phyloP scores from a whole-genome alignment of 1,284 basidiomycete species.

The Athelia sp. region DNA sequence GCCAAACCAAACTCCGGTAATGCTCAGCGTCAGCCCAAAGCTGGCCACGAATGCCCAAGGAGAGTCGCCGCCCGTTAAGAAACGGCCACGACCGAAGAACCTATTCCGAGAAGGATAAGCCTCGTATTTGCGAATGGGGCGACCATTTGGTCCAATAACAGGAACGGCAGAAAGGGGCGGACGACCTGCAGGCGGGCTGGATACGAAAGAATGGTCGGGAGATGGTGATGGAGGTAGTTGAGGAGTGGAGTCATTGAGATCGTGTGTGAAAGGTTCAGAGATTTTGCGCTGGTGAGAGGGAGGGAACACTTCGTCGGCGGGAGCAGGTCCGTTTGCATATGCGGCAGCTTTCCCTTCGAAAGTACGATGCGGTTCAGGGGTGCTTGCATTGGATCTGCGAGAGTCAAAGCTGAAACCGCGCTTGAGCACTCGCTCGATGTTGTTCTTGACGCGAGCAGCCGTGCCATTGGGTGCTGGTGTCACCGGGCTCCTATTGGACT shows the following conservation, averaged over 20 bases:
- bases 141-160: slow-evolving; percentile 33
- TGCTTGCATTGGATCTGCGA: slow-evolving; percentile 15
- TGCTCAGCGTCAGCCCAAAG: slow-evolving; percentile 55
- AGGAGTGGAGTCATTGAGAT: slow-evolving; percentile 13
- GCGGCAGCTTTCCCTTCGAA: neutral
- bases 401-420: slow-evolving; percentile 56
- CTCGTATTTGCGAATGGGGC: slow-evolving; percentile 49
- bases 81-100: slow-evolving; percentile 68
- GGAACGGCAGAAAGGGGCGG: slow-evolving; percentile 47
- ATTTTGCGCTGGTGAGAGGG: neutral
- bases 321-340: no score
- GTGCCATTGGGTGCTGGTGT: slow-evolving; percentile 23
- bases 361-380: slow-evolving; percentile 8
- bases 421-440: slow-evolving; percentile 50
- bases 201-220: slow-evolving; percentile 34
- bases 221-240: slow-evolving; percentile 25
- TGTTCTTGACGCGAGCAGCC: slow-evolving; percentile 41
- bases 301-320: neutral
- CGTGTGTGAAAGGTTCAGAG: neutral
- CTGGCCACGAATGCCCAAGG: slow-evolving; percentile 72
- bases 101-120: slow-evolving; percentile 65
- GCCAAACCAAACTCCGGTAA: slow-evolving; percentile 78
- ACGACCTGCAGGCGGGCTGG: slow-evolving; percentile 22
- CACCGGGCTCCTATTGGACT: slow-evolving; percentile 4
- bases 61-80: slow-evolving; percentile 83